Conservation (phyloP, 495 filamentous ascomycete species). For the Talaromyces borbonicus region DNA sequence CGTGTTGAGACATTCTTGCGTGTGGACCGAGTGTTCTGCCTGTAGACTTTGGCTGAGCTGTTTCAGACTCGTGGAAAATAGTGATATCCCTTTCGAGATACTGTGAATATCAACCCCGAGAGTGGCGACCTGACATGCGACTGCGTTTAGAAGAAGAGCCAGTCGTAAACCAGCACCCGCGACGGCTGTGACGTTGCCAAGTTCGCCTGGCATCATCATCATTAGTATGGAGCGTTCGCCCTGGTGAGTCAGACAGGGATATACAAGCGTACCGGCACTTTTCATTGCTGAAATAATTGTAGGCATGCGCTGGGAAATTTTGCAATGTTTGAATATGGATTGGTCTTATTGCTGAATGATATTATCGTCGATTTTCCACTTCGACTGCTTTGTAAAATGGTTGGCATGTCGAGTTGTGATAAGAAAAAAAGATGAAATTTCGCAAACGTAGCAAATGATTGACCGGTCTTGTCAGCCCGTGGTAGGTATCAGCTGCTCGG, state of each 20-base stretch:
- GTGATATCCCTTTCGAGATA: conserved; percentile 35
- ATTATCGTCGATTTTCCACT: no score
- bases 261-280: background rate
- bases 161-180: conserved; percentile 36
- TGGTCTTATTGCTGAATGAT: background rate
- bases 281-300: conserved; percentile 2
- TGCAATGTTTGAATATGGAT: background rate
- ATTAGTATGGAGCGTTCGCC: background rate
- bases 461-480: no score
- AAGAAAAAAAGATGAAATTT: no score
- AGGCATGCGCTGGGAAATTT: background rate
- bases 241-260: no score
- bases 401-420: no score
- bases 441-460: no score
- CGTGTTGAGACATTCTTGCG: conserved; percentile 26
- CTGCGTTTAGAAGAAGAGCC: conserved; percentile 34
- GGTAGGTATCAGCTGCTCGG: no score
- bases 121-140: conserved; percentile 31
- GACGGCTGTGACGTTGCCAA: conserved; percentile 21
- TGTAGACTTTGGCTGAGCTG: conserved; percentile 27
- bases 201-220: background rate
- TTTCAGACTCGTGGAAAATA: conserved; percentile 36
- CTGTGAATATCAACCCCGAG: conserved; percentile 36
- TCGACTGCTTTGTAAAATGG: no score
- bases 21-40: conserved; percentile 16